These are phyloP conservation scores for Candida incommunis DNA, from an alignment of 805 yeast genomes.

Conservation along the genomic window DNA sequence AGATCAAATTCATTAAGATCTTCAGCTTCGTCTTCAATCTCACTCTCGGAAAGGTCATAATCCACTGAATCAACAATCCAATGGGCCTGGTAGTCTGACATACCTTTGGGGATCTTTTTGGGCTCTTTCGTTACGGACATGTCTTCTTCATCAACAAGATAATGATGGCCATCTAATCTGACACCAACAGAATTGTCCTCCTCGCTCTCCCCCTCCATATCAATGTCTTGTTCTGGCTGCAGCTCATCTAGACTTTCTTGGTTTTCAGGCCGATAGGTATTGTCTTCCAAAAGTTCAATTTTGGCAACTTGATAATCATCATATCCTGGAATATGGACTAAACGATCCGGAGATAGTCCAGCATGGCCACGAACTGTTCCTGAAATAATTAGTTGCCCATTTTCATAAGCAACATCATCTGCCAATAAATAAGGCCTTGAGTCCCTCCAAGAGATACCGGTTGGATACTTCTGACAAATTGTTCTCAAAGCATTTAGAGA, in stretches of 20 bases:
- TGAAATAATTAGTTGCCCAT: slow-evolving; percentile 39
- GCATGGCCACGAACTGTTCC: slow-evolving; percentile 73
- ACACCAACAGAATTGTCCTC: slow-evolving; percentile 28
- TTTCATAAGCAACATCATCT: slow-evolving; percentile 38
- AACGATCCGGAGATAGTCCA: slow-evolving; percentile 64
- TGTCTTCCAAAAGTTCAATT: slow-evolving; percentile 28
- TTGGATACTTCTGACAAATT: slow-evolving; percentile 77
- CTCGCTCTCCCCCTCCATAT: slow-evolving; percentile 19
- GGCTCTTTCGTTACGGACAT: slow-evolving; percentile 15
- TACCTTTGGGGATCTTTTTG: slow-evolving; percentile 47
- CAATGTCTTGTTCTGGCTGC: slow-evolving; percentile 12
- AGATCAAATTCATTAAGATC: slow-evolving; percentile 10
- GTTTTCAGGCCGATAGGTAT: slow-evolving; percentile 19
- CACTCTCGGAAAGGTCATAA: slow-evolving; percentile 19
- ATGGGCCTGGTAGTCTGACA: slow-evolving; percentile 62
- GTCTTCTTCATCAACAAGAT: slow-evolving; percentile 22
- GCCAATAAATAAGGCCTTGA: slow-evolving; percentile 79
- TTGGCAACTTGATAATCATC: slow-evolving; percentile 76
- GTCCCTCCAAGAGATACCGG: slow-evolving; percentile 82
- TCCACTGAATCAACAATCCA: slow-evolving; percentile 45
- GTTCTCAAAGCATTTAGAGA: slow-evolving; percentile 58
- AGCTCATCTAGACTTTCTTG: slow-evolving; percentile 18
- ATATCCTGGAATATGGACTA: slow-evolving; percentile 74
- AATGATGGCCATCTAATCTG: slow-evolving; percentile 42
- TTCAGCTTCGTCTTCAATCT: slow-evolving; percentile 21